A percentile compares a stretch with the other conserved stretches of the same genome.
Evolutionary conservation across 306 rosid genomes (phyloP).

Genomic region (Acacia acuminata): DNA sequence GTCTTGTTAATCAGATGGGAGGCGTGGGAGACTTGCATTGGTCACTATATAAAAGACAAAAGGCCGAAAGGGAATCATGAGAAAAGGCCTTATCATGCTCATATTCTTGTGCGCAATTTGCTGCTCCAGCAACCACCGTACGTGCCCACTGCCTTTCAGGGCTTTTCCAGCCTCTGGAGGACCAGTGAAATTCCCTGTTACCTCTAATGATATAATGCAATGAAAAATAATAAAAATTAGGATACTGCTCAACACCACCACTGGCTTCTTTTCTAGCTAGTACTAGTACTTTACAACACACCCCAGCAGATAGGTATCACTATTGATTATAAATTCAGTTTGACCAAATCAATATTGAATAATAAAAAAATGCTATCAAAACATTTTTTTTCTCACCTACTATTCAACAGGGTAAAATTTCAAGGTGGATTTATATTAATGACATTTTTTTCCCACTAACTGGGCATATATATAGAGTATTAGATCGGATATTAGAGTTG

Average conservation of each 20-base stretch:
- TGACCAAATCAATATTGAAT: no score
- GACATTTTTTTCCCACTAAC: no score
- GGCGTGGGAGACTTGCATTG: constrained; percentile 33
- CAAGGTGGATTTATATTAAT: no score
- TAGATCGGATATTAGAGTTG: not conserved
- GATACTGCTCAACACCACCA: not conserved
- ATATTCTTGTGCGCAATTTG: constrained; percentile 55
- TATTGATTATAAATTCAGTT: no score
- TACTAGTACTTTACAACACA: not conserved
- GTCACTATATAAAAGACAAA: constrained; percentile 36
- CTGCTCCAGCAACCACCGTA: constrained; percentile 22
- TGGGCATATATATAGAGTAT: no score
- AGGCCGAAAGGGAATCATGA: constrained; percentile 36
- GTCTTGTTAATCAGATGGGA: constrained; percentile 23
- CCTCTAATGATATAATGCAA: not conserved
- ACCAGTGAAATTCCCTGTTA: constrained; percentile 33
- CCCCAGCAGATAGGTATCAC: not conserved
- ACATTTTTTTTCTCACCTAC: no score
- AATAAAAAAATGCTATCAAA: no score
- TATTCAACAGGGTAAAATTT: no score
- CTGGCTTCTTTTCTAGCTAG: not conserved
- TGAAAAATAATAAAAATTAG: not conserved
- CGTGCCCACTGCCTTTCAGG: constrained; percentile 32
- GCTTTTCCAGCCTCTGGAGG: constrained; percentile 27
- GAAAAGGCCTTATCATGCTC: constrained; percentile 37